Conservation (phyloP, 768 basidiomycete species). For the Mycena maculata region DNA sequence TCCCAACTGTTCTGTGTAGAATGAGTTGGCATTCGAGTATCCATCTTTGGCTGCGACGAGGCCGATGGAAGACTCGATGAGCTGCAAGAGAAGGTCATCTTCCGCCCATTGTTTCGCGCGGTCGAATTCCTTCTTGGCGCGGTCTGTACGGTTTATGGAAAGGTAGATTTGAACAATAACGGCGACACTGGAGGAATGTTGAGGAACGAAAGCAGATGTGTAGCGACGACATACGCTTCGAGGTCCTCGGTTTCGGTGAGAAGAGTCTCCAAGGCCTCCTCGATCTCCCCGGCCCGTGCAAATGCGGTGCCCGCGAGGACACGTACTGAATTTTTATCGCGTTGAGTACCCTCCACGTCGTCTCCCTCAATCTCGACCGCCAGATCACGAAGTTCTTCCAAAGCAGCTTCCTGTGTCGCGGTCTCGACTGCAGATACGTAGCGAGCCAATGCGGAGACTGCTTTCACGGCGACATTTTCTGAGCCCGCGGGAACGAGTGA, state of each 20-base stretch:
- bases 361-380: slow-evolving; percentile 84
- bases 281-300: slow-evolving; percentile 83
- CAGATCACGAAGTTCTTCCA: slow-evolving; percentile 88
- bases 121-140: slow-evolving; percentile 88
- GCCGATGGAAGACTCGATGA: slow-evolving; percentile 87
- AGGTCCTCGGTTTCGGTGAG: slow-evolving; percentile 80
- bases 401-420: slow-evolving; percentile 62
- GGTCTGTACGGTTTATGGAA: slow-evolving; percentile 87
- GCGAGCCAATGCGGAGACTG: slow-evolving; percentile 78
- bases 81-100: slow-evolving; percentile 89
- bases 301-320: slow-evolving; percentile 92
- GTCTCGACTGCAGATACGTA: slow-evolving; percentile 63
- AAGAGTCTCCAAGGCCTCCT: slow-evolving; percentile 93
- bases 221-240: slow-evolving; percentile 77
- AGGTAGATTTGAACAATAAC: slow-evolving; percentile 89
- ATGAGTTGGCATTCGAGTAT: slow-evolving; percentile 65
- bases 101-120: slow-evolving; percentile 88
- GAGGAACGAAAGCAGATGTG: not conserved
- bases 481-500: slow-evolving; percentile 66
- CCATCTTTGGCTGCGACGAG: slow-evolving; percentile 80
- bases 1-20: slow-evolving; percentile 86
- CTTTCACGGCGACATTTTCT: slow-evolving; percentile 76
- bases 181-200: slow-evolving; percentile 67
- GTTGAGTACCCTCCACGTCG: slow-evolving; percentile 72
- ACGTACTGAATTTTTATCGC: slow-evolving; percentile 78